phyloP scores from a whole-genome alignment of 1,139 yeast species.

The Groenewaldozyma sp. region DNA sequence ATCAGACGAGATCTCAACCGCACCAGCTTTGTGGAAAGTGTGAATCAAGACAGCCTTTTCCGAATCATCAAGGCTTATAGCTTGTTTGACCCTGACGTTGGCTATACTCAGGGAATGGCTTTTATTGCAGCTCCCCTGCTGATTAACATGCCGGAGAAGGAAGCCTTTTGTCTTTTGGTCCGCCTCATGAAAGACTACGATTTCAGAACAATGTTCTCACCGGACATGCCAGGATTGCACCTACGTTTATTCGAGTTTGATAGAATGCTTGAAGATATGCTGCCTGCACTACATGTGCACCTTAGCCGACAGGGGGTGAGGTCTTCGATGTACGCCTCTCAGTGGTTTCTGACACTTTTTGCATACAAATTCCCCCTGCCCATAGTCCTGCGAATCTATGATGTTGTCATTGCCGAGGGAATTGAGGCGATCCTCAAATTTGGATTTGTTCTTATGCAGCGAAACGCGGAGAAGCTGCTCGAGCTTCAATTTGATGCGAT shows the following conservation, averaged over 20 bases:
- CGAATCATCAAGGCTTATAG: slow-evolving; percentile 79
- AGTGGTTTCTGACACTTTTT: slow-evolving; percentile 91
- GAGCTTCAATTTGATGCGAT: slow-evolving; percentile 64
- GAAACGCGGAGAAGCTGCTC: slow-evolving; percentile 52
- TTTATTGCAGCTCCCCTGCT: slow-evolving; percentile 79
- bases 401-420: slow-evolving; percentile 82
- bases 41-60: slow-evolving; percentile 48
- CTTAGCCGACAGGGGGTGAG: slow-evolving; percentile 74
- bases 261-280: slow-evolving; percentile 58
- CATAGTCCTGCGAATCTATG: slow-evolving; percentile 74
- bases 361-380: slow-evolving; percentile 88
- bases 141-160: slow-evolving; percentile 71
- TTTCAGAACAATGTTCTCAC: slow-evolving; percentile 64
- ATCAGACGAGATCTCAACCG: slow-evolving; percentile 76
- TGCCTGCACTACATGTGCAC: slow-evolving; percentile 66
- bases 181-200: slow-evolving; percentile 79
- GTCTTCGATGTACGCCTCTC: slow-evolving; percentile 90
- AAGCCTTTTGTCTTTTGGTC: slow-evolving; percentile 74
- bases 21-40: slow-evolving; percentile 63
- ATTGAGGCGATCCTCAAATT: slow-evolving; percentile 73
- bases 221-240: slow-evolving; percentile 92
- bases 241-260: slow-evolving; percentile 81
- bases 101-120: slow-evolving; percentile 97
- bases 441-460: slow-evolving; percentile 65
- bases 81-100: slow-evolving; percentile 82